Base-by-base conservation (phyloP, 148 eudicot species). In the Fagopyrum esculentum region DNA sequence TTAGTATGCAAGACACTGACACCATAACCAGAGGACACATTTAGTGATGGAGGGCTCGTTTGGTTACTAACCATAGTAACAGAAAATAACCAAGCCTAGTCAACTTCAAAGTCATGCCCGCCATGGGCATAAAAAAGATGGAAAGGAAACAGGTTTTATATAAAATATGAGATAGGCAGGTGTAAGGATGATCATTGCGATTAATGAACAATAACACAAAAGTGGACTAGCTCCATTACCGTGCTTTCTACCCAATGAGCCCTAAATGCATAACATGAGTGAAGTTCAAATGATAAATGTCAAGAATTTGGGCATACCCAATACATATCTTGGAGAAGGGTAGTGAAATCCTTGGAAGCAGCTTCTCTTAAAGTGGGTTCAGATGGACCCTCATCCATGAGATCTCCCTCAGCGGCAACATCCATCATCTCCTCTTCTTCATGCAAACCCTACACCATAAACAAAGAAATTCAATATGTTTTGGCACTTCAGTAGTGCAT, bases 261-360 rank as follows among this genome's bases (percentile, higher is more conserved):
- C n/a, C 43, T 35, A 10, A 29, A 61, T 30, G 44, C 69, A 61
- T 10, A 10, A 11, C 69, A 61, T 61, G 16, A 12, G 6, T 9
- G 29, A 60, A 5, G 11, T 35, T 13, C 71, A 13, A 43, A 16
- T 22, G 40, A 47, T 35, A 45, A 10, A 9, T 26, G 56, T 5
- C 5, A 19, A 7, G 68, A 66, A 40, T 15, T 66, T 81, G 43
- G 71, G 77, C 68, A 48, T 87, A 96, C 99, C 99, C 99, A 96
- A 71, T 83, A 92, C 66, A 89, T 85, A 83, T 92, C 99, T n/a
- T n/a, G n/a, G n/a, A n/a, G n/a, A n/a, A 95, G 88, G 57, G 84
- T 82, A 71, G 74, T 81, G 73, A 85, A 77, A 82, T 89, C 86
- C 83, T 82, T 87, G 11, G 82, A 71, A 74, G 83, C 78, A 82